These are phyloP conservation scores for Mycena filopes DNA, from an alignment of 768 basidiomycete species.

Conservation along the genomic window DNA sequence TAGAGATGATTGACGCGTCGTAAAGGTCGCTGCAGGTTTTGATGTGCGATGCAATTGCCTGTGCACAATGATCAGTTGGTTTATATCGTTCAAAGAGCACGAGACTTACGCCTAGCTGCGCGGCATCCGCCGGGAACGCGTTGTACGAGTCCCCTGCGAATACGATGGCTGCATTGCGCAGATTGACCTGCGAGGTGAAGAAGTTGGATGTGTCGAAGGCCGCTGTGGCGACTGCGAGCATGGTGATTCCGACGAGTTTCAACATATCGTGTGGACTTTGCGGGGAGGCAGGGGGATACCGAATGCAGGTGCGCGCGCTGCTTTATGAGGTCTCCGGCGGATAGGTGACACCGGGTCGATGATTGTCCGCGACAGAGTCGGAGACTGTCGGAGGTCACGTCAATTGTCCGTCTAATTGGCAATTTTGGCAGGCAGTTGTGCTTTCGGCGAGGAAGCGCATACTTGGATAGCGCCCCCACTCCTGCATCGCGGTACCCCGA, in stretches of 20 bases:
- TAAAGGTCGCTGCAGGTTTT: slow-evolving; percentile 14
- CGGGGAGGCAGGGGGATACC: neutral
- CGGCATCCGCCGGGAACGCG: slow-evolving; percentile 1
- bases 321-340: no score
- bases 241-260: slow-evolving; percentile 2
- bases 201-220: slow-evolving; percentile 11
- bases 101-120: slow-evolving; percentile 9
- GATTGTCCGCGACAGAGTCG: no score
- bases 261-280: slow-evolving; percentile 11
- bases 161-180: neutral
- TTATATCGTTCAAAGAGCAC: neutral
- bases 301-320: no score
- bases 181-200: neutral
- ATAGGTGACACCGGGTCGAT: no score
- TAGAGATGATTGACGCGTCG: slow-evolving; percentile 7
- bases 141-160: neutral
- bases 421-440: no score
- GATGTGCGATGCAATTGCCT: slow-evolving; percentile 11
- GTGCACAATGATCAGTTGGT: neutral
- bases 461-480: no score
- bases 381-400: no score
- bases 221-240: slow-evolving; percentile 1
- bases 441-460: no score
- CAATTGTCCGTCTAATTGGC: no score
- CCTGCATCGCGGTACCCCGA: no score